These are phyloP conservation scores for Fusarium sp. DNA, from an alignment of 2,329 filamentous ascomycete species.

Conservation along the genomic window DNA sequence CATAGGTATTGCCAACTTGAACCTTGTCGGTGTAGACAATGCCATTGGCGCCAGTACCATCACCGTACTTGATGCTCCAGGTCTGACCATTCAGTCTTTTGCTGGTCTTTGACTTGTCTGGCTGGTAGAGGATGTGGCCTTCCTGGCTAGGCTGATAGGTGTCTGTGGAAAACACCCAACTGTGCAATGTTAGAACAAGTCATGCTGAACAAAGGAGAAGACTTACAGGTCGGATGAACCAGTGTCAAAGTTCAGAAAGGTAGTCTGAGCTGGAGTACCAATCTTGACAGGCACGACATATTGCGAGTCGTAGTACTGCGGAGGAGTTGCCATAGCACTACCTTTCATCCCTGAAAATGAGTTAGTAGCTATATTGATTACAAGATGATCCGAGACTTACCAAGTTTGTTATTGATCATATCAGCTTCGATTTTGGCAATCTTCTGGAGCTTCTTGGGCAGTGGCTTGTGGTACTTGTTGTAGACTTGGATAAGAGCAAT, in stretches of 20 bases:
- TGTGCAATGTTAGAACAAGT: slow-evolving; percentile 47
- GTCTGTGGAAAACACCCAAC: slow-evolving; percentile 77
- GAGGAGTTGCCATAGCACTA: slow-evolving; percentile 45
- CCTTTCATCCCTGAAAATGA: slow-evolving; percentile 36
- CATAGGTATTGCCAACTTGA: slow-evolving; percentile 69
- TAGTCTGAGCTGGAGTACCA: slow-evolving; percentile 67
- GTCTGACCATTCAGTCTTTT: slow-evolving; percentile 57
- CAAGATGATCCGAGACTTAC: slow-evolving; percentile 6
- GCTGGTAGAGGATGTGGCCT: slow-evolving; percentile 71
- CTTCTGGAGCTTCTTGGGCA: slow-evolving; percentile 49
- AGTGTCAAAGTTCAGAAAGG: slow-evolving; percentile 80
- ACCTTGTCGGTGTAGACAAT: slow-evolving; percentile 76
- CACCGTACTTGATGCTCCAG: slow-evolving; percentile 75
- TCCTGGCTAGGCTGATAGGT: slow-evolving; percentile 61
- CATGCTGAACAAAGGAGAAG: fast-evolving
- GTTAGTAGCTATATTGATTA: background rate
- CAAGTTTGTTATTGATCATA: slow-evolving; percentile 45
- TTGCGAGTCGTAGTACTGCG: slow-evolving; percentile 63
- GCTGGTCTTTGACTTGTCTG: slow-evolving; percentile 58
- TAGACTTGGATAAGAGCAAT: slow-evolving; percentile 52
- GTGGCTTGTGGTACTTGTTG: slow-evolving; percentile 54
- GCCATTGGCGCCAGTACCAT: slow-evolving; percentile 73
- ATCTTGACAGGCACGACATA: slow-evolving; percentile 74
- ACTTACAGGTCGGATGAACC: slow-evolving; percentile 64
- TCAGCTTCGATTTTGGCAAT: slow-evolving; percentile 40